A percentile compares a stretch with the other conserved stretches of the same genome.
These are phyloP conservation scores for Geranomyces michiganensis DNA, from an alignment of 192 early-diverging fungal species.

Conservation along the genomic window DNA sequence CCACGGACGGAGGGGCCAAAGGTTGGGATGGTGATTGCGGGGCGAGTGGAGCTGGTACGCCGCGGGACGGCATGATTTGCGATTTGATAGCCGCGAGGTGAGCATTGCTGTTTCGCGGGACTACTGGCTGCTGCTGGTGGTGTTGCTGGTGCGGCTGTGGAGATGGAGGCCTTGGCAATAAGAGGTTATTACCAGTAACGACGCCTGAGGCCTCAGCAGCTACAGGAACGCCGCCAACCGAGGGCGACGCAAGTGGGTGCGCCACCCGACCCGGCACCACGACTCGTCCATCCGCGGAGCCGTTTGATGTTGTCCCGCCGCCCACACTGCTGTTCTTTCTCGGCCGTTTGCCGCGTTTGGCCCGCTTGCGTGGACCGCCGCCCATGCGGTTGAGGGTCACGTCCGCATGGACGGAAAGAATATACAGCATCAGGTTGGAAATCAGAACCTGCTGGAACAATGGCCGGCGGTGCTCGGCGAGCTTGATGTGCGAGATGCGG, in stretches of 20 bases:
- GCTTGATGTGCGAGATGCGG: conserved; percentile 52
- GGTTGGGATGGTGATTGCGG: neutral
- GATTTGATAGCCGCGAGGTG: conserved; percentile 30
- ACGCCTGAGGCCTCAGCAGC: neutral
- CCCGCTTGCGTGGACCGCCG: conserved; percentile 34
- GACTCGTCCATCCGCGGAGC: neutral
- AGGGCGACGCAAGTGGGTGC: neutral
- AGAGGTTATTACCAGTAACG: no score
- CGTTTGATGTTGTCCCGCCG: neutral
- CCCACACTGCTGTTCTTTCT: conserved; percentile 13
- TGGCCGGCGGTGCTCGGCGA: conserved; percentile 47
- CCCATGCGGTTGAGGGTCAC: conserved; percentile 47
- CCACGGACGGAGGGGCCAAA: neutral
- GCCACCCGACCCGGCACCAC: neutral
- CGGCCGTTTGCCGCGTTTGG: conserved; percentile 16
- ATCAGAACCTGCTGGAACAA: conserved; percentile 54
- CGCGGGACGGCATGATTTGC: neutral
- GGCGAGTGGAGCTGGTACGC: neutral
- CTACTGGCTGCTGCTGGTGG: neutral
- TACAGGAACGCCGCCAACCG: neutral
- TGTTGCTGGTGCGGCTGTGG: neutral
- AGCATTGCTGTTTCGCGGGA: conserved; percentile 1
- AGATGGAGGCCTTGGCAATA: neutral
- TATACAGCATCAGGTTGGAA: conserved; percentile 59
- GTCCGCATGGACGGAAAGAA: conserved; percentile 56